Evolutionary conservation across 345 rosid genomes (phyloP).

Genomic region (Balakata baccata): DNA sequence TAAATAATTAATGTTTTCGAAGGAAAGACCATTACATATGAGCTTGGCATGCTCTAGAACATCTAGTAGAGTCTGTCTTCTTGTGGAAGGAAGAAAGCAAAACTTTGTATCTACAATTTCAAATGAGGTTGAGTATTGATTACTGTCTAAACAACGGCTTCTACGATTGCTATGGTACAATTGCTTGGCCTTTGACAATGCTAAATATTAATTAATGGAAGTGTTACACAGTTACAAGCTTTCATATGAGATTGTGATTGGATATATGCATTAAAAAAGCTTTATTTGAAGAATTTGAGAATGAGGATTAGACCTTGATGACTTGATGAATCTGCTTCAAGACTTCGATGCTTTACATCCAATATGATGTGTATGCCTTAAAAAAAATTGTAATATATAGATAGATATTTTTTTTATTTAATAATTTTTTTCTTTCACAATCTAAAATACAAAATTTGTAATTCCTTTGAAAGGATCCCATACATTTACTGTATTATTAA

Average conservation of each 20-base stretch:
- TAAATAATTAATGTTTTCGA: constrained; percentile 14
- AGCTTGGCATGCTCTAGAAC: neutral
- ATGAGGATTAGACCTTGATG: neutral
- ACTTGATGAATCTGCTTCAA: neutral
- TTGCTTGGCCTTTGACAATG: neutral
- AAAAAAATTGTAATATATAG: too few relatives aligned
- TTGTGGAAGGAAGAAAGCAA: neutral
- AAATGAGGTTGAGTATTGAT: neutral
- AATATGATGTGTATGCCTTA: too few relatives aligned
- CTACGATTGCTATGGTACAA: too few relatives aligned
- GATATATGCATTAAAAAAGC: neutral
- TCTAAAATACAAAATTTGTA: too few relatives aligned
- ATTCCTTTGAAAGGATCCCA: too few relatives aligned
- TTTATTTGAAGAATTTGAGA: neutral
- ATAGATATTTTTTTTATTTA: too few relatives aligned
- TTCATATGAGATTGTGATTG: neutral
- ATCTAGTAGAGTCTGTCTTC: neutral
- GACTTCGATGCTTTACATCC: neutral
- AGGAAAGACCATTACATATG: neutral
- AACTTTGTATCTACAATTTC: neutral
- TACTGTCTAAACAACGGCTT: too few relatives aligned
- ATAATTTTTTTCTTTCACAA: too few relatives aligned
- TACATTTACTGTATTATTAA: too few relatives aligned
- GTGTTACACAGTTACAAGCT: neutral
- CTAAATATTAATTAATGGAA: neutral